A percentile compares a stretch with the other conserved stretches of the same genome.
Evolutionary conservation across 2,329 filamentous ascomycete genomes (phyloP).

Genomic region (Hypoxylon sp.): DNA sequence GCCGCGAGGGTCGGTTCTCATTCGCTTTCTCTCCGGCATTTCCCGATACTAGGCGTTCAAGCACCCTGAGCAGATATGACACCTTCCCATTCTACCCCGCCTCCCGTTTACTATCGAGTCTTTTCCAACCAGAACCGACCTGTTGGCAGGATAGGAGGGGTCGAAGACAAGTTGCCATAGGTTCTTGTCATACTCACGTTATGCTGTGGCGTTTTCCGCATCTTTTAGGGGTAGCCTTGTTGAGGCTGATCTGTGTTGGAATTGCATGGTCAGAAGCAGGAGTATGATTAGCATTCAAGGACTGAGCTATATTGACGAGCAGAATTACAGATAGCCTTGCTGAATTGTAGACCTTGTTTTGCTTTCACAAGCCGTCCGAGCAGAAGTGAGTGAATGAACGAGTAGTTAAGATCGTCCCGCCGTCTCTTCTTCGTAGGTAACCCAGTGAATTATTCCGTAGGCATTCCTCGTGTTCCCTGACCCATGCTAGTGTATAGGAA

Average conservation of each 20-base stretch:
- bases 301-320: constrained; percentile 19
- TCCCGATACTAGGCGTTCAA: constrained; percentile 20
- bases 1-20: constrained; percentile 21
- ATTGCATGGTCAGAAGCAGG: constrained; percentile 14
- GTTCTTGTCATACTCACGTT: constrained; percentile 9
- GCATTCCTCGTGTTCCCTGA: neutral
- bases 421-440: neutral
- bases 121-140: neutral
- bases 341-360: constrained; percentile 15
- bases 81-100: neutral
- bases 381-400: neutral
- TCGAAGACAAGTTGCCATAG: neutral
- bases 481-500: neutral
- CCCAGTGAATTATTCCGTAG: neutral
- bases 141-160: constrained; percentile 1
- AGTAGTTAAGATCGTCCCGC: neutral
- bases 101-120: neutral
- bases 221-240: constrained; percentile 10
- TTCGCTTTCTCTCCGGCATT: constrained; percentile 14
- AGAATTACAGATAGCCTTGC: constrained; percentile 17
- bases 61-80: constrained; percentile 17
- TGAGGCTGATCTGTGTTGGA: neutral
- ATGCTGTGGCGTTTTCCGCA: constrained; percentile 7
- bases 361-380: neutral
- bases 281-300: constrained; percentile 25